Base-by-base conservation (phyloP, 2,329 filamentous ascomycete species). In the Stachybotrys elegans region DNA sequence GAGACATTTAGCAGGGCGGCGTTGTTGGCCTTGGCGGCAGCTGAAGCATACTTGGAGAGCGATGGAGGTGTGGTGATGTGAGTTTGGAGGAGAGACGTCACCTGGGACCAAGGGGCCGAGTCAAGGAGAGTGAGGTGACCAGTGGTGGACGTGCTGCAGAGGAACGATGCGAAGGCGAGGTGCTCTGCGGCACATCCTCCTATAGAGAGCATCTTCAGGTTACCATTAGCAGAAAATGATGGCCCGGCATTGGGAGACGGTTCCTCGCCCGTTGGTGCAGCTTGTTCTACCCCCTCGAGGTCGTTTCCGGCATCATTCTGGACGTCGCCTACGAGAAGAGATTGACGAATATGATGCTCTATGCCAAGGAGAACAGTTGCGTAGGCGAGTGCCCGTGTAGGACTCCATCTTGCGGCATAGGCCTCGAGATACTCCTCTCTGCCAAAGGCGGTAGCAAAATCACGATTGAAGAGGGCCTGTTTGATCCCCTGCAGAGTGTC, bases 401-500 rank as follows among this genome's bases (percentile, higher is more conserved):
- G 88, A 64, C 90, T 95, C 91, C 92, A 98, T 55, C 93, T 73
- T 43, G 88, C 79, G 8, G 89, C 88, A 69, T 98, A 98, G 9
- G 86, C 87, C 48, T 86, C 80, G 16, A 96, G 75, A 54, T 84
- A 78, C 36, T 85, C 80, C 44, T 80, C 74, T 37, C 73, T 74
- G 1, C 81, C 82, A 67, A 97, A 98, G 0, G 92, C 92, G 14
- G 72, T 69, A 12, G 75, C 74, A 65, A 97, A 97, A 61, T 97
- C 88, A 23, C 93, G 81, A 46, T 86, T 83, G 62, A 85, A 97
- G 8, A 98, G 74, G 51, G 92, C 88, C 7, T 82, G 75, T 65
- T 97, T 98, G 49, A 97, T 79, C 42, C 84, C 79, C 59, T 95
- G 92, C 17, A 97, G 74, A 4, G 82, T 64, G 2, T 71, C 57